Percentiles rank a stretch among this genome's conserved stretches.
Evolutionary conservation across 441 rosid species (phyloP).

Genomic region (Gossypium davidsonii): DNA sequence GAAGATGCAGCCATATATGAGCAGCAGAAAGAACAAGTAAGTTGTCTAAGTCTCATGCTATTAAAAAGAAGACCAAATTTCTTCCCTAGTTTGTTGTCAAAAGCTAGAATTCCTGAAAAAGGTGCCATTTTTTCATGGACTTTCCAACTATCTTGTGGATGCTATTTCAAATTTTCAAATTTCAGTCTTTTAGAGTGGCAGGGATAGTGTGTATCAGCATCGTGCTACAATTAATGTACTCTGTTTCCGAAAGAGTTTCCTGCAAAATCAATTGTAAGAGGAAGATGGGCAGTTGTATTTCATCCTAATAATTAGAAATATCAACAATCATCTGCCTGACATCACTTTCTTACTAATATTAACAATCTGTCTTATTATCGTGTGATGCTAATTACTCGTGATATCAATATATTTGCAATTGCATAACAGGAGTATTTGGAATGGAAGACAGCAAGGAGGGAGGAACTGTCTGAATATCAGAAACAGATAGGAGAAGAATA

Average conservation of each 20-base stretch:
- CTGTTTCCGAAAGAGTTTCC: neutral
- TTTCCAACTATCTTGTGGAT: neutral
- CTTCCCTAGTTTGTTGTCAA: neutral
- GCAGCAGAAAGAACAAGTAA: slow-evolving; percentile 63
- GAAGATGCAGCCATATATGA: slow-evolving; percentile 46
- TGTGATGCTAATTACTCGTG: neutral
- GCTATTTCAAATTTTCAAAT: neutral
- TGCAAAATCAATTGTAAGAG: slow-evolving; percentile 8
- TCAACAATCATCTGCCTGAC: slow-evolving; percentile 15
- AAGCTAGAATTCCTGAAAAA: neutral
- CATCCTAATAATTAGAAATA: slow-evolving; percentile 13
- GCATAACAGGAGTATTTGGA: slow-evolving; percentile 50
- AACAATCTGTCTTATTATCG: neutral
- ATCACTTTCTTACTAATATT: neutral
- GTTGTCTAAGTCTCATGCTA: slow-evolving; percentile 7
- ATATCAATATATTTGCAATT: neutral
- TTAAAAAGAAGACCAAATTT: neutral
- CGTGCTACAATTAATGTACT: slow-evolving; percentile 5
- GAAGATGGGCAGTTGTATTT: slow-evolving; percentile 18
- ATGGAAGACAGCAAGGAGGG: slow-evolving; percentile 71
- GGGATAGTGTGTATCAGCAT: slow-evolving; percentile 5
- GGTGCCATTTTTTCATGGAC: neutral
- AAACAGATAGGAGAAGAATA: slow-evolving; percentile 64
- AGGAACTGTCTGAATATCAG: slow-evolving; percentile 70
- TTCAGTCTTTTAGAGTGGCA: neutral